Percentiles rank a stretch among this genome's conserved stretches.
Evolutionary conservation across 2,329 filamentous ascomycete species (phyloP).

Genomic region (Neofusicoccum ribis): DNA sequence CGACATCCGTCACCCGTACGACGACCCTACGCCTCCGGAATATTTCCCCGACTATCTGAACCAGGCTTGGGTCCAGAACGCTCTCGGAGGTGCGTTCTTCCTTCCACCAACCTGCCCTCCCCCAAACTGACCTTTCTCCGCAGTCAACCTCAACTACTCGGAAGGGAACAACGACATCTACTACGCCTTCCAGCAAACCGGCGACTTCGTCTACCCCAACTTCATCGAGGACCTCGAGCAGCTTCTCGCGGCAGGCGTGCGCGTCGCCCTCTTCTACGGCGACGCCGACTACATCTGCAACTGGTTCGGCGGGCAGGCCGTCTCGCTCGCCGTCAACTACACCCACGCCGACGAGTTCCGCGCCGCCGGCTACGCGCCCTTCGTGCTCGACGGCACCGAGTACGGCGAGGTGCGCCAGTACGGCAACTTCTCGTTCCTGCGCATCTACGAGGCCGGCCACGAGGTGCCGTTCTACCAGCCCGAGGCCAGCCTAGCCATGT

Average conservation of each 20-base stretch:
- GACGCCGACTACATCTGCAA: slow-evolving; percentile 43
- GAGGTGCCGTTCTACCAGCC: slow-evolving; percentile 45
- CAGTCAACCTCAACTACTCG: slow-evolving; percentile 61
- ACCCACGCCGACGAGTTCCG: slow-evolving; percentile 32
- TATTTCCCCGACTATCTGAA: slow-evolving; percentile 68
- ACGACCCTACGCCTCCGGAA: slow-evolving; percentile 62
- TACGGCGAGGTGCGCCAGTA: slow-evolving; percentile 44
- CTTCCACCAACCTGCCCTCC: too few species aligned
- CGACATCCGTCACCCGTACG: slow-evolving; percentile 58
- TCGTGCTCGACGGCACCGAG: slow-evolving; percentile 39
- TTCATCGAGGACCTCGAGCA: slow-evolving; percentile 47
- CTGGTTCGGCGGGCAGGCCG: slow-evolving; percentile 29
- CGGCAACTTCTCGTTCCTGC: slow-evolving; percentile 43
- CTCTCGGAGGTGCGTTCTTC: slow-evolving; percentile 51
- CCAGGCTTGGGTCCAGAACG: slow-evolving; percentile 55
- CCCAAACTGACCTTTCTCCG: too few species aligned
- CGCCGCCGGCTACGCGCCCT: slow-evolving; percentile 33
- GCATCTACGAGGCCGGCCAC: slow-evolving; percentile 43
- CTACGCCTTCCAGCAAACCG: slow-evolving; percentile 53
- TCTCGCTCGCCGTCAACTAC: slow-evolving; percentile 40
- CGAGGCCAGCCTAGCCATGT: slow-evolving; percentile 36
- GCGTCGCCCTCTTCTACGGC: slow-evolving; percentile 38
- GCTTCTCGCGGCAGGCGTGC: slow-evolving; percentile 43
- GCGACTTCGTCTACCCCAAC: slow-evolving; percentile 60
- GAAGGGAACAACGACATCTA: slow-evolving; percentile 51